Base-by-base conservation (phyloP, 2,329 filamentous ascomycete genomes). In the Aspergillus pseudoglaucus region DNA sequence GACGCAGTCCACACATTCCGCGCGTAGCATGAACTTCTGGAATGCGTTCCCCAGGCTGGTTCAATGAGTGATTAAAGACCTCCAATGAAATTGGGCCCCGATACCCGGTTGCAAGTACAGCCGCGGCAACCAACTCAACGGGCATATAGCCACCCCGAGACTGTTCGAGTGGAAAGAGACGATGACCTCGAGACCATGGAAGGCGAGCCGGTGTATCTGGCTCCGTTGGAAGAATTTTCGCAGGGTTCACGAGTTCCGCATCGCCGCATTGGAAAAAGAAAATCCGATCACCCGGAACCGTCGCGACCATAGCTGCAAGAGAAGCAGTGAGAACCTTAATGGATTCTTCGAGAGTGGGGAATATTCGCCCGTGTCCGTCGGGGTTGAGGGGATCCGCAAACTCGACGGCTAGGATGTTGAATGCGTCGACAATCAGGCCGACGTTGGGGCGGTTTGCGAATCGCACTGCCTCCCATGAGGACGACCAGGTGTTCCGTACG, bases 201-300 rank as follows among this genome's bases (percentile, higher is more conserved):
- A 66, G 45, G 14, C 65, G 53, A 9, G 47, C 41, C 2, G 64
- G 63, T 0, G 54, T 56, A 5, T 48, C 44, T 1, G 55, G 55
- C 6, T 61, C 59, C 3, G 47, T 46, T n/a, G 49, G 48, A 2
- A 42, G 35, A n/a, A 64, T 59, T 0, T 22, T 53, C 10, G 45
- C 39, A 2, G 60, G 59, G 45, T 62, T 52, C 30, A 66, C 44
- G 4, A 59, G 44, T 37, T 65, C 59, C 2, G 63, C 64, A 53
- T 66, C 64, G 2, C 57, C 62, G 7, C 59, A 54, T 41, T 66
- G 64, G 44, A 60, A 64, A 46, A 66, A 66, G 45, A 66, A 66
- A 27, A 66, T 65, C 3, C 54, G 53, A 20, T 66, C 62, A 1
- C 59, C 62, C 0, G 64, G 63, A 3, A 66, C 59, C 0, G 59